Evolutionary conservation across 768 basidiomycete genomes (phyloP), one percentile per base, ranked within the genome.

Genomic region (Neoboletus subvelutipes): DNA sequence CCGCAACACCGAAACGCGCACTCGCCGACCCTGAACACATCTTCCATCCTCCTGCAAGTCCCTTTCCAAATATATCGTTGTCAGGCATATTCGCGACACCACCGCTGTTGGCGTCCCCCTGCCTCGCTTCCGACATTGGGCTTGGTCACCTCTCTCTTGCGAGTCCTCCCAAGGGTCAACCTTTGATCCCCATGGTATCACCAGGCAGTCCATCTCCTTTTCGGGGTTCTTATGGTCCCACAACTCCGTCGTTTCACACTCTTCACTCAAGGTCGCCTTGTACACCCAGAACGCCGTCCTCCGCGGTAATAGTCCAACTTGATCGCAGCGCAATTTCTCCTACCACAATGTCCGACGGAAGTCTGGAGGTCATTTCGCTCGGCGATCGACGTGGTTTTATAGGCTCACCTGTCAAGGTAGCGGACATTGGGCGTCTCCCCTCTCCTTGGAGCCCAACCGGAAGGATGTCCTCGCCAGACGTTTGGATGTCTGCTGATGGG

Each of bases 391-490:
- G 41, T 34, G 45, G 40, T 15, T 61, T 56, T 31, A 11, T 50
- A n/a, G 57, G 45, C 12, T 48, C 60, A 7, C 64, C 64, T 10
- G 20, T 45, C 39, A 51, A n/a, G 12, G n/a, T 47, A 2, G 13
- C 43, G 8, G 48, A 57, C 45, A 13, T 45, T 11, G 42, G 11
- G 9, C 65, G 26, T 29, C 71, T 71, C 17, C 63, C 67, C 15
- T 73, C 70, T 3, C 70, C 71, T 5, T 73, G 70, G 70, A 71
- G 70, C 18, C 71, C 70, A 5, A 6, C 47, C 20, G 67, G 61
- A 50, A 58, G 42, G 20, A 3, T 17, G 1, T 18, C 59, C 2
- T 24, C 56, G 5, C 17, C 42, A 10, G 45, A 65, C 18, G 54
- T 73, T 1, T 72, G 69, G 69, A 51, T 71, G 47, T 59, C 70